A percentile compares a stretch with the other conserved stretches of the same genome.
Evolutionary conservation across 257 asterid species (phyloP).

Genomic region (Verbena officinalis): DNA sequence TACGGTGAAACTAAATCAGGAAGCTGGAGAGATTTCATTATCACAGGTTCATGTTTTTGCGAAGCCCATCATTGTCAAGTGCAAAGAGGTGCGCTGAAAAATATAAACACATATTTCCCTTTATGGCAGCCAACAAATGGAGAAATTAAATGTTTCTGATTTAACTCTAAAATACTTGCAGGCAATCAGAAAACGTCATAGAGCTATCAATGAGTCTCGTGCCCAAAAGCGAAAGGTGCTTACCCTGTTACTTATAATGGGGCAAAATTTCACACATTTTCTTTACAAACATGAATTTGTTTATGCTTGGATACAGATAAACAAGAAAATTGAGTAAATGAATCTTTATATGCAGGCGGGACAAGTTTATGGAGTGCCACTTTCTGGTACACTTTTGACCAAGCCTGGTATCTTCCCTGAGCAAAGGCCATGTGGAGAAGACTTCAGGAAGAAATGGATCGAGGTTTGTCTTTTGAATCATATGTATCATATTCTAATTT

Average conservation of each 20-base stretch:
- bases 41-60: constrained; percentile 74
- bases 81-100: constrained; percentile 76
- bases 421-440: constrained; percentile 93
- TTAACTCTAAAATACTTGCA: constrained; percentile 40
- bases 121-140: constrained; percentile 8
- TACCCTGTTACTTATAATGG: constrained; percentile 27
- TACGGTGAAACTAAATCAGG: constrained; percentile 51
- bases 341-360: constrained; percentile 70
- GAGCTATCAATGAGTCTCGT: constrained; percentile 95
- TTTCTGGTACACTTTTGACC: constrained; percentile 74
- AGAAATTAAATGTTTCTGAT: constrained; percentile 23
- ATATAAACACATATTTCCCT: constrained; percentile 16
- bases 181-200: constrained; percentile 89
- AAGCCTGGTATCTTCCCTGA: constrained; percentile 87
- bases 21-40: constrained; percentile 72
- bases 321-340: constrained; percentile 23
- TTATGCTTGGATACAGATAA: constrained; percentile 17
- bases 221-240: constrained; percentile 93
- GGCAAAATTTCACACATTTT: constrained; percentile 18
- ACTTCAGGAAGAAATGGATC: constrained; percentile 93
- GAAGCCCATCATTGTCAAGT: constrained; percentile 66
- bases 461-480: constrained; percentile 68
- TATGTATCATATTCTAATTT: no score
- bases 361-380: constrained; percentile 97
- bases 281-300: constrained; percentile 8